Evolutionary conservation across 495 filamentous ascomycete species (phyloP).

Genomic region (Bacidia gigantensis): DNA sequence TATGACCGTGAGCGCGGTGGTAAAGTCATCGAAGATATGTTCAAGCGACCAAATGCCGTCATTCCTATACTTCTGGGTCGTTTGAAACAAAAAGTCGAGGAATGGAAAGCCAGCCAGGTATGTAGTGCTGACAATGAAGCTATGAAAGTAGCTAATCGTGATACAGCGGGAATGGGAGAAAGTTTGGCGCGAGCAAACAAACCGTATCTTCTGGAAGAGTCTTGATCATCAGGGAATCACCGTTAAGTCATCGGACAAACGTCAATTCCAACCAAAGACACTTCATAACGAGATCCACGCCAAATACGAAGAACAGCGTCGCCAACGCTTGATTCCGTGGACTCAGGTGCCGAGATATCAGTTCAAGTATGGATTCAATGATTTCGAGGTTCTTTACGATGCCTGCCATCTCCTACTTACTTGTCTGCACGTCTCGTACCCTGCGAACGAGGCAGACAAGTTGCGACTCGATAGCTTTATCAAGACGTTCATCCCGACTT

Average conservation of each 20-base stretch:
- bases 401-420: slow-evolving; percentile 66
- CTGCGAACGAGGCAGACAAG: slow-evolving; percentile 56
- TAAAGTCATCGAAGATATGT: slow-evolving; percentile 69
- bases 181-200: slow-evolving; percentile 90
- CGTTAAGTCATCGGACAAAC: slow-evolving; percentile 73
- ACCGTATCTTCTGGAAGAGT: slow-evolving; percentile 83
- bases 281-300: slow-evolving; percentile 73
- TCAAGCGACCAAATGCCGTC: slow-evolving; percentile 64
- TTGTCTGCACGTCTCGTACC: slow-evolving; percentile 53
- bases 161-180: slow-evolving; percentile 89
- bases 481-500: slow-evolving; percentile 72
- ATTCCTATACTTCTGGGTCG: slow-evolving; percentile 76
- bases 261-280: slow-evolving; percentile 73
- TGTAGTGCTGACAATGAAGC: slow-evolving; percentile 15
- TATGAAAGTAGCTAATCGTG: background rate
- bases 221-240: slow-evolving; percentile 90
- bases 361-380: slow-evolving; percentile 55
- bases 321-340: slow-evolving; percentile 44
- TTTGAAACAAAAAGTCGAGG: slow-evolving; percentile 84
- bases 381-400: slow-evolving; percentile 69
- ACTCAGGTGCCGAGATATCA: slow-evolving; percentile 52
- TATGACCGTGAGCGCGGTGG: slow-evolving; percentile 75
- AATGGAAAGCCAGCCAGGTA: slow-evolving; percentile 77
- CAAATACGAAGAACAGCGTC: slow-evolving; percentile 73
- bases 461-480: slow-evolving; percentile 69